Evolutionary conservation across 306 rosid genomes (phyloP).

Genomic region (Quercus dentata): DNA sequence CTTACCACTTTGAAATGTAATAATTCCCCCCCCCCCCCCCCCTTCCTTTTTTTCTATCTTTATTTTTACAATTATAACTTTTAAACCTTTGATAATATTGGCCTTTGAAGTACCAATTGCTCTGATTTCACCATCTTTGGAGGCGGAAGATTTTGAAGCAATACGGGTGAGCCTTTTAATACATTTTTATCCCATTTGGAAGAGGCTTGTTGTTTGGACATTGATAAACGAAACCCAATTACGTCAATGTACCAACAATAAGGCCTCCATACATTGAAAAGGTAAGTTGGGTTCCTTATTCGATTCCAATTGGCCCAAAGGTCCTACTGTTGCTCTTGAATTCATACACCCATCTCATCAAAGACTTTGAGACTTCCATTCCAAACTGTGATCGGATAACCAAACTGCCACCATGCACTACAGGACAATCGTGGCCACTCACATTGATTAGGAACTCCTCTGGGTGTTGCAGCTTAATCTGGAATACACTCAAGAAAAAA

Average conservation of each 20-base stretch:
- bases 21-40: too few species aligned
- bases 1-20: too few species aligned
- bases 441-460: too few species aligned
- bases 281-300: slow-evolving; percentile 63
- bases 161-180: slow-evolving; percentile 27
- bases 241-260: slow-evolving; percentile 59
- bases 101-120: not conserved
- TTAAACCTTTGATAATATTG: too few species aligned
- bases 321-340: slow-evolving; percentile 49
- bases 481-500: too few species aligned
- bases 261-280: slow-evolving; percentile 47
- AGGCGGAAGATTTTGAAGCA: slow-evolving; percentile 25
- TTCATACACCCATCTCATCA: not conserved
- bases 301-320: slow-evolving; percentile 54
- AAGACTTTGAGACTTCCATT: too few species aligned
- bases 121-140: not conserved
- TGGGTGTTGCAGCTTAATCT: too few species aligned
- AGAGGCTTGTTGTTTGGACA: slow-evolving; percentile 22
- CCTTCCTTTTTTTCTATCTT: too few species aligned
- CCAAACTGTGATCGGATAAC: too few species aligned
- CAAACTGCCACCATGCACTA: too few species aligned
- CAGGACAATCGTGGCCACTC: too few species aligned
- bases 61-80: too few species aligned
- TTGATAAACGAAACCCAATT: slow-evolving; percentile 36
- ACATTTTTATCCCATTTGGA: slow-evolving; percentile 33